Conservation (phyloP, 345 rosid species). For the Triadica sebifera region DNA sequence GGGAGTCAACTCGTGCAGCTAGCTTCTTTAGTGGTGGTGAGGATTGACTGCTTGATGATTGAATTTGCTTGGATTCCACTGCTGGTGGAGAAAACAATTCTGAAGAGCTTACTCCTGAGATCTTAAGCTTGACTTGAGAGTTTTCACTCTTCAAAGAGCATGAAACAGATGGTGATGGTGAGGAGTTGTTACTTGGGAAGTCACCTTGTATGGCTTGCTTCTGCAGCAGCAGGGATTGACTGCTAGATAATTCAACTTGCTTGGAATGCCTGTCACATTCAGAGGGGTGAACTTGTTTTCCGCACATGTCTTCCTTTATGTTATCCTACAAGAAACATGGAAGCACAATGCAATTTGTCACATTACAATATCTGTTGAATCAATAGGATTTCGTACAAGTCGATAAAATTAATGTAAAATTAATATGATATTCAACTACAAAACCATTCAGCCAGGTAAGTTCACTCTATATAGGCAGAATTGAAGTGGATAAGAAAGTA, state of each 20-base stretch:
- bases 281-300: too few species aligned
- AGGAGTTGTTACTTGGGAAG: background rate
- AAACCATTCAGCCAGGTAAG: too few species aligned
- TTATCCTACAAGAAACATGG: conserved; percentile 11
- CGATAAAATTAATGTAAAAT: background rate
- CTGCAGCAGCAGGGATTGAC: background rate
- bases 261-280: background rate
- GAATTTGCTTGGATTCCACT: background rate
- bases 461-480: too few species aligned
- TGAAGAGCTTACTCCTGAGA: background rate
- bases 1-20: too few species aligned
- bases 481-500: too few species aligned
- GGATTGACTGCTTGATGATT: too few species aligned
- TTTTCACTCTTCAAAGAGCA: background rate
- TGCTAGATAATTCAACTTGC: background rate
- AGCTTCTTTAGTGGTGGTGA: too few species aligned
- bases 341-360: background rate
- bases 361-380: background rate
- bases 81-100: background rate
- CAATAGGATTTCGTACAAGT: background rate
- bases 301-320: background rate
- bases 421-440: background rate
- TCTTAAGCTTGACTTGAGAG: background rate
- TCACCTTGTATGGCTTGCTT: background rate
- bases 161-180: background rate